Base-by-base conservation (phyloP, 495 filamentous ascomycete species). In the Saxophila tyrrhenica region DNA sequence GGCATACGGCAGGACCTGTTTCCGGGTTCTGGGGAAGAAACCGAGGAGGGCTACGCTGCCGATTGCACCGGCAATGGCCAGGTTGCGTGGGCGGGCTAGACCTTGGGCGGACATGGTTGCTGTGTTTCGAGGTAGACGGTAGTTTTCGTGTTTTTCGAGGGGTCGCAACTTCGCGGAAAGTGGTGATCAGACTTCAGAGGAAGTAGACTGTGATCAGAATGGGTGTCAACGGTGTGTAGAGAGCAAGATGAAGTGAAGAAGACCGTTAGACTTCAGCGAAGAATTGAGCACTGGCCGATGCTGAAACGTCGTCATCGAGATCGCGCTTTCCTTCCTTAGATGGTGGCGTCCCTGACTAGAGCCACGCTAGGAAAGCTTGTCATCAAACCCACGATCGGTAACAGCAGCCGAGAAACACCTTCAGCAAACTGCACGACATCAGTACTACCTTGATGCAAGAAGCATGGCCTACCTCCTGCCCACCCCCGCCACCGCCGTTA, bases 21-120 rank as follows among this genome's bases (percentile, higher is more conserved):
- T 44, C n/a, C 29, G 48, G 29, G 19, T 41, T 38, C 22, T n/a
- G 3, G 13, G 57, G 54, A 52, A 35, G 29, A 35, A 13, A 13
- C 29, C 23, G 39, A 64, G 32, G 51, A 60, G 62, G 48, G 42
- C 20, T 25, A 51, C 60, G 17, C 57, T 62, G 42, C 56, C 55
- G 44, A 58, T 51, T 23, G 61, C 65, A 48, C 59, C 63, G 46
- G 50, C 65, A 17, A 64, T 58, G 57, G 61, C 59, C 46, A 68
- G 45, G 48, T 68, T 68, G n/a, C 57, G 47, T 15, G 52, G 39
- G 21, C 35, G 21, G 35, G 54, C 20, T 13, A 41, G 47, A n/a
- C 45, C n/a, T n/a, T n/a, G n/a, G n/a, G 13, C 20, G 1, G 57
- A 59, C 57, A 59, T 59, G 29, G 15, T 55, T 51, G 47, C 19